These are phyloP conservation scores for Macaranga tanarius DNA, from an alignment of 441 rosid species.

Conservation along the genomic window DNA sequence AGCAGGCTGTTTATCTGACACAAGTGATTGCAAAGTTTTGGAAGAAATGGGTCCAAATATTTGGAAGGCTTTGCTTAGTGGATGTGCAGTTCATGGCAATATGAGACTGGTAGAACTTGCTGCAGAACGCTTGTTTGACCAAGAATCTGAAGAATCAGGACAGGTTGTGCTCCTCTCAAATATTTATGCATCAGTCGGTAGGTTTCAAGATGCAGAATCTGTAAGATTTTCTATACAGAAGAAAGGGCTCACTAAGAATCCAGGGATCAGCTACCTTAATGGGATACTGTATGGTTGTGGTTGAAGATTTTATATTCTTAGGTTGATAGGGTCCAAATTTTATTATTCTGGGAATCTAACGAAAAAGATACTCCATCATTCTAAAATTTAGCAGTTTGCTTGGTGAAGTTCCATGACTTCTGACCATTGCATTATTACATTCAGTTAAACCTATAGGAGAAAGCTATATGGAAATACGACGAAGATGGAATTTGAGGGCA, in stretches of 20 bases:
- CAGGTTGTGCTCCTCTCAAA: conserved; percentile 41
- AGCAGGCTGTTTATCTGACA: conserved; percentile 41
- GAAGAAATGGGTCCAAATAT: conserved; percentile 31
- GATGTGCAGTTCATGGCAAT: conserved; percentile 41
- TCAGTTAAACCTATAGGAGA: too few relatives aligned
- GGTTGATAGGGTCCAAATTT: conserved; percentile 15
- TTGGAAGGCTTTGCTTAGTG: conserved; percentile 41
- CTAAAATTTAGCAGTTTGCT: not conserved
- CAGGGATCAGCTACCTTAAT: conserved; percentile 36
- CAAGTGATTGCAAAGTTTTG: conserved; percentile 20
- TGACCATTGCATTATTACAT: not conserved
- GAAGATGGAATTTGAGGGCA: too few relatives aligned
- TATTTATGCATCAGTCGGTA: conserved; percentile 42
- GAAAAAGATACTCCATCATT: not conserved
- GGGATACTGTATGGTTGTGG: conserved; percentile 21
- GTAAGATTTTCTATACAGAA: conserved; percentile 33
- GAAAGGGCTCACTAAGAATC: conserved; percentile 31
- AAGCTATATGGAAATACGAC: too few relatives aligned
- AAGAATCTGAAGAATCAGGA: conserved; percentile 27
- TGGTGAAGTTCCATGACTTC: not conserved
- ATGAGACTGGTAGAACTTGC: conserved; percentile 39
- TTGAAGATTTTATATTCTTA: conserved; percentile 13
- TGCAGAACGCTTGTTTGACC: conserved; percentile 29
- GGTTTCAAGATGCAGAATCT: conserved; percentile 48
- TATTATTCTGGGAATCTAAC: not conserved